phyloP scores from a whole-genome alignment of 768 basidiomycete genomes.

The Boletus pseudo-olivaceus region DNA sequence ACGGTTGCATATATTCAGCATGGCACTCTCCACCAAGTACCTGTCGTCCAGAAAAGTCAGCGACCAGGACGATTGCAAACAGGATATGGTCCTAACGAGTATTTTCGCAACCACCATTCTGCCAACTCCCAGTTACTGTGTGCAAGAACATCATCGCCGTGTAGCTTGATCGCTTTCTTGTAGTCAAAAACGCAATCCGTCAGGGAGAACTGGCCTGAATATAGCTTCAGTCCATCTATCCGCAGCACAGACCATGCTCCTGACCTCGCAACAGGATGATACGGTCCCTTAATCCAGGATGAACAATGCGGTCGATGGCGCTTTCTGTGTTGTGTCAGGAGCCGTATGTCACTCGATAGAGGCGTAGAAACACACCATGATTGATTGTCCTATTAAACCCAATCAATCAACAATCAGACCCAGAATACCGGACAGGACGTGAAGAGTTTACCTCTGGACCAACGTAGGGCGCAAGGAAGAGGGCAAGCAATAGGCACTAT shows the following conservation, averaged over 20 bases:
- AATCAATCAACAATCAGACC: conserved; percentile 1
- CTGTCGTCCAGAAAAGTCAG: conserved; percentile 36
- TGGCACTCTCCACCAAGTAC: conserved; percentile 72
- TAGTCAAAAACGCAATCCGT: conserved; percentile 79
- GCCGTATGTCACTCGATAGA: not conserved
- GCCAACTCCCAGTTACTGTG: conserved; percentile 88
- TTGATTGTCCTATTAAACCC: conserved; percentile 60
- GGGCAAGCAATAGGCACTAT: conserved; percentile 83
- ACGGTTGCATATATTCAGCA: conserved; percentile 71
- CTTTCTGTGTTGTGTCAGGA: conserved; percentile 54
- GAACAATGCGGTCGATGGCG: conserved; percentile 85
- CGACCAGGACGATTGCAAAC: not conserved
- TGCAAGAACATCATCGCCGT: conserved; percentile 89
- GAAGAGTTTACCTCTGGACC: conserved; percentile 64
- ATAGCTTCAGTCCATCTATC: conserved; percentile 5
- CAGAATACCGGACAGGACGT: not conserved
- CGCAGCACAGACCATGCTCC: conserved; percentile 17
- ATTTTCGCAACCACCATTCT: conserved; percentile 80
- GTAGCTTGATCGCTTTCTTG: conserved; percentile 63
- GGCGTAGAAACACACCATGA: conserved; percentile 55
- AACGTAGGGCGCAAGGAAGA: conserved; percentile 82
- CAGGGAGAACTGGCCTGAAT: conserved; percentile 69
- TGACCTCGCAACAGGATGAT: conserved; percentile 84
- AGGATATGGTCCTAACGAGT: conserved; percentile 47
- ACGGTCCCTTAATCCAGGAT: conserved; percentile 86